phyloP scores from a whole-genome alignment of 371 early-diverging fungal species.

The Mortierella sp. region DNA sequence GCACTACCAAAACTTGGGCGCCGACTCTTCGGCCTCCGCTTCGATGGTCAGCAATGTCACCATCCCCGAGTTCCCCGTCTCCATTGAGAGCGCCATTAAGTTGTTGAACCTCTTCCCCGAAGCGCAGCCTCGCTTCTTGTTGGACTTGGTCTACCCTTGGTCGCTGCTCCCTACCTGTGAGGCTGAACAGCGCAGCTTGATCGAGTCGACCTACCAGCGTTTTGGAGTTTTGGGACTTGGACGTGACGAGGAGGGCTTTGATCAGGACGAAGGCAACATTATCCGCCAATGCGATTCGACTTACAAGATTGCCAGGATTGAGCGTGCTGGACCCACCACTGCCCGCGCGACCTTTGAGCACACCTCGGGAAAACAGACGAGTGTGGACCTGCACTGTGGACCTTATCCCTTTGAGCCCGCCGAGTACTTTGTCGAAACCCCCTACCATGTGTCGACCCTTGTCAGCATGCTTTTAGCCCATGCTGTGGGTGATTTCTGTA shows the following conservation, averaged over 20 bases:
- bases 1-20: conserved; percentile 47
- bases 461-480: conserved; percentile 80
- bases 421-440: conserved; percentile 80
- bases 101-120: conserved; percentile 67
- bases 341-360: conserved; percentile 68
- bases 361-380: conserved; percentile 44
- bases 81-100: conserved; percentile 68
- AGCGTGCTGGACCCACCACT: conserved; percentile 47
- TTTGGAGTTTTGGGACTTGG: conserved; percentile 72
- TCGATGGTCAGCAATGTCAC: conserved; percentile 64
- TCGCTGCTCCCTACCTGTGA: conserved; percentile 74
- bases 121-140: conserved; percentile 68
- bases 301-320: conserved; percentile 65
- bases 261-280: conserved; percentile 40
- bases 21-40: conserved; percentile 55
- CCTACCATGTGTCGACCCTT: conserved; percentile 75
- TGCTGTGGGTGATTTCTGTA: conserved; percentile 78
- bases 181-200: conserved; percentile 73
- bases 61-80: conserved; percentile 82
- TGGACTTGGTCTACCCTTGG: conserved; percentile 81
- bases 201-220: conserved; percentile 79
- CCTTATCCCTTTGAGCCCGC: conserved; percentile 65
- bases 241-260: conserved; percentile 51
- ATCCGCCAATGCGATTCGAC: conserved; percentile 70
- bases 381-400: conserved; percentile 67